Base-by-base conservation (phyloP, 257 asterid species). In the Solanum piurae region DNA sequence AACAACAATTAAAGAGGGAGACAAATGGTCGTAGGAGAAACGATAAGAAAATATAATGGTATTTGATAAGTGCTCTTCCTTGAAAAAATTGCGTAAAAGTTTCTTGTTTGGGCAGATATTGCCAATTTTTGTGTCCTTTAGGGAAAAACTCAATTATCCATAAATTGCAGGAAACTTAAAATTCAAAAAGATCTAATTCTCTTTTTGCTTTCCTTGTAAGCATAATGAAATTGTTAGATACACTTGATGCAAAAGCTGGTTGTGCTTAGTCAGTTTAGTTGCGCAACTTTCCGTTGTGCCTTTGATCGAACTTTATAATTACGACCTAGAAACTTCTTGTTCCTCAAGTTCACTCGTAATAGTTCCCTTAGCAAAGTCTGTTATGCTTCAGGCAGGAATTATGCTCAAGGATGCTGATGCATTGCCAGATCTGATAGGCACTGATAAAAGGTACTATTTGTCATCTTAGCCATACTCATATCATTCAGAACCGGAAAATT, bases 391-490 rank as follows among this genome's bases (percentile, higher is more conserved):
- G 98, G 85, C 93, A 36, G 95, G 93, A 85, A 88, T 92, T 40
- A 86, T 93, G 88, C 85, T 92, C 86, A 91, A 87, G 40, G 89
- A 86, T 72, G 84, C 64, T 36, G 93, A 87, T 76, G 90, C 80
- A 27, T 69, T 92, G 75, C 90, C 93, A 0, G 92, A 89, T 13
- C 37, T 87, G 90, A 36, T 84, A 9, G 72, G 86, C 5, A 49
- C 87, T 58, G 93, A 91, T 31, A 89, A 93, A 72, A 88, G 97
- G 98, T 95, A 93, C 91, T 40, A 16, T 13, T n/a, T 14, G 84
- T 7, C 20, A 77, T 7, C 62, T 25, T 77, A 0, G 0, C 64
- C 0, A 46, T 76, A 40, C 29, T 0, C 60, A 31, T 1, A 44
- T 66, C 25, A 27, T 18, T 33, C 85, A 0, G 69, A 80, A 46